Percentiles rank a stretch among this genome's conserved stretches.
Conservation (phyloP, 1,139 yeast species). For the Sugiyamaella novakii region DNA sequence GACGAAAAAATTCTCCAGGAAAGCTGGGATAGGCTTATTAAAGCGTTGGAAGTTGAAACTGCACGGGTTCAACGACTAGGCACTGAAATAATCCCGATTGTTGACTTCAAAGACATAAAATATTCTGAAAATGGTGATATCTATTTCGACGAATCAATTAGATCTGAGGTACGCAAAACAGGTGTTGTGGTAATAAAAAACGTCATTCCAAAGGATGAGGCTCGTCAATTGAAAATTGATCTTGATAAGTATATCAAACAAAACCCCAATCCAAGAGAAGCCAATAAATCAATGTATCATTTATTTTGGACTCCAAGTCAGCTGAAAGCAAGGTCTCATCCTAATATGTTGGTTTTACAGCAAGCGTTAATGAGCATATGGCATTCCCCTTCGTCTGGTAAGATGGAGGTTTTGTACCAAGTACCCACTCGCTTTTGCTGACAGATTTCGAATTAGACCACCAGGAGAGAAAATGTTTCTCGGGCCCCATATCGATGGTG, state of each 20-base stretch:
- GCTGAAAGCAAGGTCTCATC: conserved; percentile 49
- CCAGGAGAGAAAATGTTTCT: conserved; percentile 48
- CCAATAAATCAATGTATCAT: conserved; percentile 38
- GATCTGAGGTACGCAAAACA: conserved; percentile 35
- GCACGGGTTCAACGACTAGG: conserved; percentile 33
- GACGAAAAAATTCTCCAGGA: conserved; percentile 23
- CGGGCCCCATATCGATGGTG: conserved; percentile 51
- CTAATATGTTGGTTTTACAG: conserved; percentile 43
- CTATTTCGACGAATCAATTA: conserved; percentile 22
- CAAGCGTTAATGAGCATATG: conserved; percentile 44
- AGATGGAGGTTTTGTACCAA: conserved; percentile 38
- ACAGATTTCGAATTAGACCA: conserved; percentile 53
- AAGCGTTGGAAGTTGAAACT: conserved; percentile 34
- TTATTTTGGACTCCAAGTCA: conserved; percentile 52
- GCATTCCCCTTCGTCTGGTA: conserved; percentile 30
- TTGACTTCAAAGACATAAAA: conserved; percentile 27
- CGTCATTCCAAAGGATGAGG: conserved; percentile 40
- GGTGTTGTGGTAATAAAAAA: conserved; percentile 43
- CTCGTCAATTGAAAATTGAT: conserved; percentile 26
- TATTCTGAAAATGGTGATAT: conserved; percentile 17
- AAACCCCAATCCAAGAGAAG: conserved; percentile 28
- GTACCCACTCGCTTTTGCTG: conserved; percentile 52
- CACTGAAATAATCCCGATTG: conserved; percentile 28
- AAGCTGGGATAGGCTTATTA: conserved; percentile 39
- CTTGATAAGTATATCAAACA: conserved; percentile 74